A percentile compares a stretch with the other conserved stretches of the same genome.
phyloP scores from a whole-genome alignment of 805 yeast species.

The Saccharomycopsis selenospora region DNA sequence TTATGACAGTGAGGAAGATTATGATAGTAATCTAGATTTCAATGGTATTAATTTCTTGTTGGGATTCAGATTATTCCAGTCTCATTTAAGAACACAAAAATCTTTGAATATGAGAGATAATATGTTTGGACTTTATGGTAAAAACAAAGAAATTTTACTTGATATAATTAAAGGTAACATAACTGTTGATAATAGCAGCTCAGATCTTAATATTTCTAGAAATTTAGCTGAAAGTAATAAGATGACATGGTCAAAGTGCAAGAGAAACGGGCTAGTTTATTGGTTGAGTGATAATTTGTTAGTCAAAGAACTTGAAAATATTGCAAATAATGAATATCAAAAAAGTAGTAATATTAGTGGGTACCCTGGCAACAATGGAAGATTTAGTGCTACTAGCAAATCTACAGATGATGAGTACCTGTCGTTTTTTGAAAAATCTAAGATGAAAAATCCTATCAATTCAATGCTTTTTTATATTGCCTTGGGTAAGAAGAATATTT shows the following conservation, averaged over 20 bases:
- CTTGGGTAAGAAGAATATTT: slow-evolving; percentile 63
- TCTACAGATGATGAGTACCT: not conserved
- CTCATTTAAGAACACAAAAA: slow-evolving; percentile 43
- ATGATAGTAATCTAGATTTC: slow-evolving; percentile 36
- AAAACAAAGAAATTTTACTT: slow-evolving; percentile 61
- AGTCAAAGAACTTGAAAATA: slow-evolving; percentile 48
- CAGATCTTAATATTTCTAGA: slow-evolving; percentile 8
- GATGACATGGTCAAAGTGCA: slow-evolving; percentile 53
- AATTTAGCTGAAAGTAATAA: slow-evolving; percentile 21
- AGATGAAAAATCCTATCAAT: slow-evolving; percentile 60
- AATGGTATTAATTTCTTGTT: slow-evolving; percentile 67
- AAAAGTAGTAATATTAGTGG: slow-evolving; percentile 32
- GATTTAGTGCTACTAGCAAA: not conserved
- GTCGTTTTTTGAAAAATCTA: slow-evolving; percentile 10
- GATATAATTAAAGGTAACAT: slow-evolving; percentile 40
- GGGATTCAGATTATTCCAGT: slow-evolving; percentile 60
- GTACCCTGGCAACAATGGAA: not conserved
- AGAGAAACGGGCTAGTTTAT: slow-evolving; percentile 55
- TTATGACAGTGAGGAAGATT: slow-evolving; percentile 25
- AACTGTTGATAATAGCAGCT: slow-evolving; percentile 22
- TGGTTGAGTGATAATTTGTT: slow-evolving; percentile 55
- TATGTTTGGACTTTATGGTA: slow-evolving; percentile 82
- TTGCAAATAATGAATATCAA: slow-evolving; percentile 68
- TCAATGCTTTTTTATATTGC: slow-evolving; percentile 76
- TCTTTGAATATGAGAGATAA: slow-evolving; percentile 71